A percentile compares a stretch with the other conserved stretches of the same genome.
Evolutionary conservation across 805 yeast species (phyloP).

Genomic region (Pachysolen tannophilus): DNA sequence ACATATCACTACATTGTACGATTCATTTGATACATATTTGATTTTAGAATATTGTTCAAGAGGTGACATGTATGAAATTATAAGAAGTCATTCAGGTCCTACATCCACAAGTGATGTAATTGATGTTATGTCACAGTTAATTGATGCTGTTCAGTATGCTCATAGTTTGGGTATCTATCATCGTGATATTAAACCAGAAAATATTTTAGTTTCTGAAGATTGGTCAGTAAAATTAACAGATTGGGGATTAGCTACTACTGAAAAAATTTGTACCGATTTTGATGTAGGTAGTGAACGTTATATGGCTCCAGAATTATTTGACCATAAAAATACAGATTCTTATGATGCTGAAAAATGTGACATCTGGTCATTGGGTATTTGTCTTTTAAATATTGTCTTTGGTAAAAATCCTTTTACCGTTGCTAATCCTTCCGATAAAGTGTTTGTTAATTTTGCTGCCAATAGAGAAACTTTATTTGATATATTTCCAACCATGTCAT

Average conservation of each 20-base stretch:
- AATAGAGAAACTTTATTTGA: constrained; percentile 88
- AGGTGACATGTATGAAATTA: constrained; percentile 82
- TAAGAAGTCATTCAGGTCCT: constrained; percentile 58
- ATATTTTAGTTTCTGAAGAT: constrained; percentile 43
- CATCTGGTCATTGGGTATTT: constrained; percentile 85
- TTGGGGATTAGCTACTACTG: constrained; percentile 52
- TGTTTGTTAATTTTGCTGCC: constrained; percentile 78
- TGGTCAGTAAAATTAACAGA: constrained; percentile 53
- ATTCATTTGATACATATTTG: constrained; percentile 43
- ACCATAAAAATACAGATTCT: constrained; percentile 37
- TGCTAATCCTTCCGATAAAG: constrained; percentile 72
- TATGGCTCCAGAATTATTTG: constrained; percentile 93
- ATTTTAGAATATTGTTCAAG: constrained; percentile 76
- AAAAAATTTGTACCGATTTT: constrained; percentile 53
- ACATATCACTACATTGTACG: constrained; percentile 37
- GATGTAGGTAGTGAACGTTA: constrained; percentile 87
- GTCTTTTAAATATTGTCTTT: constrained; percentile 76
- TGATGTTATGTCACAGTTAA: constrained; percentile 43
- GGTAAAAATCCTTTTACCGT: constrained; percentile 81
- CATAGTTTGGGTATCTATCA: constrained; percentile 42
- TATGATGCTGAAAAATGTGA: constrained; percentile 81
- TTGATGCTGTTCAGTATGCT: constrained; percentile 43
- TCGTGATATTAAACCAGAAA: constrained; percentile 53
- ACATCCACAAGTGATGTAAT: constrained; percentile 44
- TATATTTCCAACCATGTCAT: constrained; percentile 82